Conservation (phyloP, 352 stramenopile species). For the Globisporangium canariense region DNA sequence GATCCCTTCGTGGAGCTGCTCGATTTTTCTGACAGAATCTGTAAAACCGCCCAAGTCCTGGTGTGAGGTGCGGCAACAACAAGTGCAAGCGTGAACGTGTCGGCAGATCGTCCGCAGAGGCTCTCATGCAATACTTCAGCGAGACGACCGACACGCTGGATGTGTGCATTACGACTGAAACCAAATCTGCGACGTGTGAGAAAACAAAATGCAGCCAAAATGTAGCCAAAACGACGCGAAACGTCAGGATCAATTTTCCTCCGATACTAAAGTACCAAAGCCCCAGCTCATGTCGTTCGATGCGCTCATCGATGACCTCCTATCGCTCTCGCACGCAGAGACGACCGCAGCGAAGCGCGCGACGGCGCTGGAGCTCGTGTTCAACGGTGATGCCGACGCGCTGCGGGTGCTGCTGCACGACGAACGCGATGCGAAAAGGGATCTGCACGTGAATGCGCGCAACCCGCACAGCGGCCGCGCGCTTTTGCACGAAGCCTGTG, state of each 20-base stretch:
- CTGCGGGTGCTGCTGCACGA: slow-evolving; percentile 23
- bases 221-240: slow-evolving; percentile 3
- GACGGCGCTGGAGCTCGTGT: slow-evolving; percentile 28
- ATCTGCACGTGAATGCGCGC: slow-evolving; percentile 37
- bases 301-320: slow-evolving; percentile 48
- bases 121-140: too few species aligned
- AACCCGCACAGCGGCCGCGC: slow-evolving; percentile 34
- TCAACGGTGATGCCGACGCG: slow-evolving; percentile 25
- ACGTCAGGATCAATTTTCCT: slow-evolving; percentile 3
- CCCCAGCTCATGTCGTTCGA: slow-evolving; percentile 21
- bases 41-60: too few species aligned
- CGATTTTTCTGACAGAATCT: too few species aligned
- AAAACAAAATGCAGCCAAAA: not conserved
- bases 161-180: not conserved
- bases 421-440: not conserved
- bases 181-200: slow-evolving; percentile 30
- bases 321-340: slow-evolving; percentile 18
- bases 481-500: slow-evolving; percentile 63
- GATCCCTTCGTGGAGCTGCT: too few species aligned
- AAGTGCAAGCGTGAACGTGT: too few species aligned
- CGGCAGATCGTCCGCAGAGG: too few species aligned
- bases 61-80: too few species aligned
- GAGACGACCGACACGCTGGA: too few species aligned
- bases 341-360: not conserved
- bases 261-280: not conserved